Conservation (phyloP, 176 grass and related monocot genomes). For the Hsuehochloa calcarea region DNA sequence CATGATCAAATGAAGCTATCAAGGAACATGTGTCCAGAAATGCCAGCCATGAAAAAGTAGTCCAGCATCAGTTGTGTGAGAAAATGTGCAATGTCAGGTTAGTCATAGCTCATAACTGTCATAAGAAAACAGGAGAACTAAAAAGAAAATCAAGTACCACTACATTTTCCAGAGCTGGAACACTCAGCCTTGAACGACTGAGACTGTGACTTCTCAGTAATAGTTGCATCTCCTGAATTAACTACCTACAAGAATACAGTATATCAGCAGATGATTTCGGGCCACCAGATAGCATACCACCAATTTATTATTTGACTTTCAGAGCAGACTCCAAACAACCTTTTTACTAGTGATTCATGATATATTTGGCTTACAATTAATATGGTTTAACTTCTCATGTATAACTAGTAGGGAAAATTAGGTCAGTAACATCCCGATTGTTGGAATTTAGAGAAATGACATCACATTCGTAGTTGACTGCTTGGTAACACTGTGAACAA, state of each 20-base stretch:
- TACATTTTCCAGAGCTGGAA: conserved; percentile 81
- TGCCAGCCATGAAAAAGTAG: neutral
- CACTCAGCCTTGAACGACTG: conserved; percentile 65
- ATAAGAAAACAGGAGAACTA: conserved; percentile 9
- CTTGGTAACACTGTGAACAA: too few relatives aligned
- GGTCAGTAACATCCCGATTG: too few relatives aligned
- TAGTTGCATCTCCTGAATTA: conserved; percentile 54
- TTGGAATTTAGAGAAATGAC: too few relatives aligned
- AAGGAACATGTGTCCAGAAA: neutral
- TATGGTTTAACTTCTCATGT: neutral
- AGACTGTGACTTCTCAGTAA: conserved; percentile 35
- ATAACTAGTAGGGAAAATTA: neutral
- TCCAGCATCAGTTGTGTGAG: neutral
- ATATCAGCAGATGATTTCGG: conserved; percentile 22
- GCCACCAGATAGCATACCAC: neutral
- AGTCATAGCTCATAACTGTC: neutral
- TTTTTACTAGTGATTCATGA: neutral
- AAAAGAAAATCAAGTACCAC: conserved; percentile 71
- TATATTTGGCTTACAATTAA: neutral
- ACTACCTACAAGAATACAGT: conserved; percentile 44
- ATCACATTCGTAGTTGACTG: too few relatives aligned
- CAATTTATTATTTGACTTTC: neutral
- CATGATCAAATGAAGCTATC: neutral
- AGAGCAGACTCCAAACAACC: neutral
- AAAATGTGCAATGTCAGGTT: neutral